Evolutionary conservation across 2,329 filamentous ascomycete species (phyloP).

Genomic region (Talaromyces rugulosus): DNA sequence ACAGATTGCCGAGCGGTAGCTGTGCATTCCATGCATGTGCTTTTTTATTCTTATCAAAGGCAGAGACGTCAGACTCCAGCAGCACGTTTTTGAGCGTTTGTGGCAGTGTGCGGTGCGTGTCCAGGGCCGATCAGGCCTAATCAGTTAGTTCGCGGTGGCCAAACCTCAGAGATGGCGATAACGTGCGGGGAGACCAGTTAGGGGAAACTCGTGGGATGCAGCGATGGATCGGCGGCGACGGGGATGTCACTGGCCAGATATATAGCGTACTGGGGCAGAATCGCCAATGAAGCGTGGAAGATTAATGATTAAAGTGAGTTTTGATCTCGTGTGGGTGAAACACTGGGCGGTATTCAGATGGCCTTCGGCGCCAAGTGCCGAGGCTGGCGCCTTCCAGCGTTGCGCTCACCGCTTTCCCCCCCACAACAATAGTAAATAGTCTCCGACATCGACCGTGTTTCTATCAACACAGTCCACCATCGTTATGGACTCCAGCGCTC

Average conservation of each 20-base stretch:
- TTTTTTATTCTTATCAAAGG: no score
- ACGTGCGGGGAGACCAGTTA: neutral
- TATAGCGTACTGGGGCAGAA: neutral
- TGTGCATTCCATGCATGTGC: conserved; percentile 34
- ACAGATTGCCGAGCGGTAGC: conserved; percentile 27
- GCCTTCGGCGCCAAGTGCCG: neutral
- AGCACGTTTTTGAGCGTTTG: neutral
- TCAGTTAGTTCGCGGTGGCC: neutral
- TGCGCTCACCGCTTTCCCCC: neutral
- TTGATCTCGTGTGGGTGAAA: neutral
- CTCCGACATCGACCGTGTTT: neutral
- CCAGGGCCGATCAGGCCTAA: neutral
- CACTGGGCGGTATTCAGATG: neutral
- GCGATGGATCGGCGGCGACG: neutral
- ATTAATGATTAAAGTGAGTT: neutral
- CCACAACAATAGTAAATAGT: neutral
- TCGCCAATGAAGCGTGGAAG: neutral
- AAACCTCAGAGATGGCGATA: neutral
- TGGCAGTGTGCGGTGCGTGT: neutral
- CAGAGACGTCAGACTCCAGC: neutral
- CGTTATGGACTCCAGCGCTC: conserved; percentile 27
- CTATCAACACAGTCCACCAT: neutral
- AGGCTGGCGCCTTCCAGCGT: neutral
- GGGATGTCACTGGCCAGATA: neutral
- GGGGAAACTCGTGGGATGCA: neutral